Evolutionary conservation across 129 eudicot species (phyloP).

Genomic region (Flaveria bidentis): DNA sequence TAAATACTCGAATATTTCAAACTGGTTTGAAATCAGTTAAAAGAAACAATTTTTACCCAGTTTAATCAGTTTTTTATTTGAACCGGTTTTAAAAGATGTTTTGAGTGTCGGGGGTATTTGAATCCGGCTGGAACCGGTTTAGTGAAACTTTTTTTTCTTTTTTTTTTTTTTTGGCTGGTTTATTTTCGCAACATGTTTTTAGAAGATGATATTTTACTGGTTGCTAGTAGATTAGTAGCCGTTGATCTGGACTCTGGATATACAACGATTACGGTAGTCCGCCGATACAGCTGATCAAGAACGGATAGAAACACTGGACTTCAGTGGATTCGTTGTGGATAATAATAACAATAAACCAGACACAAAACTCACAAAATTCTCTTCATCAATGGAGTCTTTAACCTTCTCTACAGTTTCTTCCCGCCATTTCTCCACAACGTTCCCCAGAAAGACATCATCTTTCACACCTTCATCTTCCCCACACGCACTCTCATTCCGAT

Average conservation of each 20-base stretch:
- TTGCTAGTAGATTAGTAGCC: too few species aligned
- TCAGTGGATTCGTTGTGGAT: conserved; percentile 22
- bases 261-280: conserved; percentile 13
- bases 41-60: too few species aligned
- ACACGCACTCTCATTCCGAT: conserved; percentile 47
- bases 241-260: neutral
- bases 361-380: conserved; percentile 20
- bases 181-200: too few species aligned
- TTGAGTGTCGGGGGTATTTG: too few species aligned
- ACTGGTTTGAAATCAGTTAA: too few species aligned
- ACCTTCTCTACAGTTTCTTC: conserved; percentile 51
- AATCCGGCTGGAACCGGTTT: too few species aligned
- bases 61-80: too few species aligned
- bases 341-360: conserved; percentile 9
- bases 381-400: conserved; percentile 40
- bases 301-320: conserved; percentile 32
- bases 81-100: too few species aligned
- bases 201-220: too few species aligned
- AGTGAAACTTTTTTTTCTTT: too few species aligned
- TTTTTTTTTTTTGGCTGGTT: too few species aligned
- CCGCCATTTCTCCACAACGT: conserved; percentile 61
- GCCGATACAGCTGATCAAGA: conserved; percentile 22
- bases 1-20: too few species aligned
- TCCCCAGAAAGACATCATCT: conserved; percentile 34
- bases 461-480: conserved; percentile 41